Conservation (phyloP, 768 basidiomycete genomes). For the Tricholoma matsutake region DNA sequence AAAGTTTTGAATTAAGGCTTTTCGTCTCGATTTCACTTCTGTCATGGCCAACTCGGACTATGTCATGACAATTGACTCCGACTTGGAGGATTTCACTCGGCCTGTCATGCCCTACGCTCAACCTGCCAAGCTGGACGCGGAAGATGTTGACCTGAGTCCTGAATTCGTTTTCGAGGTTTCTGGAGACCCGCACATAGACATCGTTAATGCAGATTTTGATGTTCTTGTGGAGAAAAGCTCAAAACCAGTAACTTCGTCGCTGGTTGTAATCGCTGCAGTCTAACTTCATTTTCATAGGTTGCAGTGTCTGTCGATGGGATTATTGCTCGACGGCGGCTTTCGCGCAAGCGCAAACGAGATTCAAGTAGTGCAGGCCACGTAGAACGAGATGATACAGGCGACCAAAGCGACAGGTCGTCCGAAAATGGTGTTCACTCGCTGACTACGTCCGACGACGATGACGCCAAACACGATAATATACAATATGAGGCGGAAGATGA, state of each 20-base stretch:
- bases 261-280: constrained; percentile 7
- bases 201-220: constrained; percentile 40
- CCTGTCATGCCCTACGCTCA: constrained; percentile 19
- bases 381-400: constrained; percentile 21
- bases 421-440: constrained; percentile 29
- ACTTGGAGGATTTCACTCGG: constrained; percentile 50
- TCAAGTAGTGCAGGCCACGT: constrained; percentile 27
- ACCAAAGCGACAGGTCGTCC: constrained; percentile 27
- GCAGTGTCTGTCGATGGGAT: constrained; percentile 93
- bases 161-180: constrained; percentile 80
- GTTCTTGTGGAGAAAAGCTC: constrained; percentile 62
- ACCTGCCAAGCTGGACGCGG: constrained; percentile 31
- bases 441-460: constrained; percentile 28
- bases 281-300: constrained; percentile 36
- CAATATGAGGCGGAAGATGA: constrained; percentile 20
- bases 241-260: constrained; percentile 49
- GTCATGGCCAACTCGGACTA: constrained; percentile 52
- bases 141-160: constrained; percentile 68
- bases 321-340: constrained; percentile 67
- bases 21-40: not conserved
- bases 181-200: constrained; percentile 65
- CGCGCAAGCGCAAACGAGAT: constrained; percentile 61
- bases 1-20: too few relatives aligned
- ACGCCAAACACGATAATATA: constrained; percentile 24
- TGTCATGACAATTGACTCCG: constrained; percentile 83